phyloP scores from a whole-genome alignment of 371 early-diverging fungal species.

The Apophysomyces variabilis region DNA sequence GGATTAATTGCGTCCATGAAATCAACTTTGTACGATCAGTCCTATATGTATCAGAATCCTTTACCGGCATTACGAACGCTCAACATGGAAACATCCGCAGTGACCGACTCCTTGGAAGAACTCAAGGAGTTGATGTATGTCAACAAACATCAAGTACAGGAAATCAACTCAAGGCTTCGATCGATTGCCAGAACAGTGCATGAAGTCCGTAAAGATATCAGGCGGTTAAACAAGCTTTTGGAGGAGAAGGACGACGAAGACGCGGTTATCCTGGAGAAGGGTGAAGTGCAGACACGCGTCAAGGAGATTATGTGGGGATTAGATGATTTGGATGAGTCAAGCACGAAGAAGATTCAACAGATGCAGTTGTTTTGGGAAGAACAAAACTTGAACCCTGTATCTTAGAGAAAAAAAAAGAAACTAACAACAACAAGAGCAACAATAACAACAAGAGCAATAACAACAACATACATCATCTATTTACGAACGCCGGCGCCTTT shows the following conservation, averaged over 20 bases:
- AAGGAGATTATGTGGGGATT: constrained; percentile 61
- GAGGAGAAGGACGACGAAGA: constrained; percentile 60
- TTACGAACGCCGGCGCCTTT: no score
- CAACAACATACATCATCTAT: no score
- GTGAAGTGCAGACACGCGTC: constrained; percentile 53
- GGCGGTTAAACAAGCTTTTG: constrained; percentile 49
- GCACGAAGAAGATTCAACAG: constrained; percentile 43
- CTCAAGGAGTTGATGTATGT: constrained; percentile 59
- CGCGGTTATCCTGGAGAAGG: constrained; percentile 52
- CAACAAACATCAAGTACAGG: constrained; percentile 54
- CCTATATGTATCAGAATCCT: constrained; percentile 47
- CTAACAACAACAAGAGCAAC: no score
- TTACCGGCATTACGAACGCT: constrained; percentile 43
- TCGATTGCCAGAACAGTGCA: constrained; percentile 59
- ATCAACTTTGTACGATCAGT: constrained; percentile 39
- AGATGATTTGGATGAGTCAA: constrained; percentile 50
- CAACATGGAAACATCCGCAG: constrained; percentile 44
- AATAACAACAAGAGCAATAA: no score
- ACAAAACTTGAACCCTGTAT: constrained; percentile 6
- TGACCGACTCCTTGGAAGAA: constrained; percentile 55
- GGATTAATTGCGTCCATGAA: constrained; percentile 35
- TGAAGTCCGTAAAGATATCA: constrained; percentile 56
- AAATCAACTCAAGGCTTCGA: constrained; percentile 46
- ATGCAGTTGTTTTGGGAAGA: constrained; percentile 55
- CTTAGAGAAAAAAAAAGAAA: not conserved